Conservation (phyloP, 495 filamentous ascomycete species). For the Oidiodendron maius region DNA sequence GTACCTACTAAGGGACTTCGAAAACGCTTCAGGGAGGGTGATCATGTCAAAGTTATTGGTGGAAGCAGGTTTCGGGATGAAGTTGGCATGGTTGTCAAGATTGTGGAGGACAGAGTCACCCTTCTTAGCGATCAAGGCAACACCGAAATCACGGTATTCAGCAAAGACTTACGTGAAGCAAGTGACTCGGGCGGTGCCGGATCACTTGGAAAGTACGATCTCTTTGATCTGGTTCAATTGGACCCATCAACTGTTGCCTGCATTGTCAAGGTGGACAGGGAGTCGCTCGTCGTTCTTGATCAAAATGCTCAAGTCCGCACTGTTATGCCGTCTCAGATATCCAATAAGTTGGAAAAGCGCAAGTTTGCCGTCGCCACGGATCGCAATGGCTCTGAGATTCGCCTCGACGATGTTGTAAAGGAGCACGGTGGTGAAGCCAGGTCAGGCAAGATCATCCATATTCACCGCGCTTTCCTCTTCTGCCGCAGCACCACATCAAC, state of each 20-base stretch:
- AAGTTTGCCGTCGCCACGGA: slow-evolving; percentile 86
- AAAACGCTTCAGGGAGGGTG: slow-evolving; percentile 87
- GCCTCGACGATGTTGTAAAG: slow-evolving; percentile 83
- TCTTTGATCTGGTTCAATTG: slow-evolving; percentile 91
- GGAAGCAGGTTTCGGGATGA: slow-evolving; percentile 91
- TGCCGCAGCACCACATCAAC: slow-evolving; percentile 74
- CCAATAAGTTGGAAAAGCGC: slow-evolving; percentile 74
- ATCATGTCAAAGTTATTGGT: slow-evolving; percentile 98
- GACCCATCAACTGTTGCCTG: slow-evolving; percentile 88
- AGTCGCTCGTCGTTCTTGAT: slow-evolving; percentile 83
- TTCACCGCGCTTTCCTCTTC: slow-evolving; percentile 85
- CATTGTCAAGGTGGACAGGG: slow-evolving; percentile 90
- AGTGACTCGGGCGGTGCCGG: slow-evolving; percentile 80
- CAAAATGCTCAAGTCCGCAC: slow-evolving; percentile 79
- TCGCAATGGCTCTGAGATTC: slow-evolving; percentile 87
- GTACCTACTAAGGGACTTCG: slow-evolving; percentile 89
- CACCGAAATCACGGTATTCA: slow-evolving; percentile 95
- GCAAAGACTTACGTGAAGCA: slow-evolving; percentile 90
- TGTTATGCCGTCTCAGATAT: slow-evolving; percentile 84
- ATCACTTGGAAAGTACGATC: slow-evolving; percentile 75
- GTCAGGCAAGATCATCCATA: slow-evolving; percentile 83
- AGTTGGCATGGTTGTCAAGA: slow-evolving; percentile 93
- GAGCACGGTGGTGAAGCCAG: slow-evolving; percentile 81
- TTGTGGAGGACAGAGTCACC: slow-evolving; percentile 85
- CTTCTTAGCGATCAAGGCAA: slow-evolving; percentile 85